phyloP scores from a whole-genome alignment of 192 early-diverging fungal species.

The Haplosporangium gracile region DNA sequence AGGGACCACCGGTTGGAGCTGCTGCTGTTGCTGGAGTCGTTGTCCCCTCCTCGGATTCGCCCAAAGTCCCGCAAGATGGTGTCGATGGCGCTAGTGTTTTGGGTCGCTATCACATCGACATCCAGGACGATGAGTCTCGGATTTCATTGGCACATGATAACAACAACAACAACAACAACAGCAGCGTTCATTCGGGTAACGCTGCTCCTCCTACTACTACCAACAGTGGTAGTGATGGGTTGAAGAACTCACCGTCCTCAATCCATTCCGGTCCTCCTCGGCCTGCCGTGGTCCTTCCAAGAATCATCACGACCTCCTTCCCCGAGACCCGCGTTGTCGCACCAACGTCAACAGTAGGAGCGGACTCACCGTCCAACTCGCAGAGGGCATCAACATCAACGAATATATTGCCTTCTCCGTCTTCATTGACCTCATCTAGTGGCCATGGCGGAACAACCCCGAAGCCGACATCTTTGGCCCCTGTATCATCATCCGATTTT shows the following conservation, averaged over 20 bases:
- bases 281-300: not conserved
- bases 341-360: not conserved
- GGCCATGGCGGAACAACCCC: not conserved
- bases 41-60: not conserved
- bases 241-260: not conserved
- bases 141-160: not conserved
- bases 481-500: not conserved
- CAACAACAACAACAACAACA: not conserved
- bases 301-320: not conserved
- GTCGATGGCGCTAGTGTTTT: not conserved
- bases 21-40: not conserved
- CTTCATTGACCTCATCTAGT: not conserved
- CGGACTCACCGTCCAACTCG: not conserved
- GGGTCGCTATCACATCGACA: not conserved
- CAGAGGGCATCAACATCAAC: not conserved
- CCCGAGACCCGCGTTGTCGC: not conserved
- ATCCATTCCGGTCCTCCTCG: not conserved
- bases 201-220: too few species aligned
- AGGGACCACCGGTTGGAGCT: not conserved
- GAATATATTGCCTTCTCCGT: not conserved
- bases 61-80: not conserved
- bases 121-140: not conserved
- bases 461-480: constrained; percentile 5
- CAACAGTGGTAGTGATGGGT: too few species aligned
- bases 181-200: too few species aligned